phyloP scores from a whole-genome alignment of 2,329 filamentous ascomycete species.

The Epichloe gansuensis region DNA sequence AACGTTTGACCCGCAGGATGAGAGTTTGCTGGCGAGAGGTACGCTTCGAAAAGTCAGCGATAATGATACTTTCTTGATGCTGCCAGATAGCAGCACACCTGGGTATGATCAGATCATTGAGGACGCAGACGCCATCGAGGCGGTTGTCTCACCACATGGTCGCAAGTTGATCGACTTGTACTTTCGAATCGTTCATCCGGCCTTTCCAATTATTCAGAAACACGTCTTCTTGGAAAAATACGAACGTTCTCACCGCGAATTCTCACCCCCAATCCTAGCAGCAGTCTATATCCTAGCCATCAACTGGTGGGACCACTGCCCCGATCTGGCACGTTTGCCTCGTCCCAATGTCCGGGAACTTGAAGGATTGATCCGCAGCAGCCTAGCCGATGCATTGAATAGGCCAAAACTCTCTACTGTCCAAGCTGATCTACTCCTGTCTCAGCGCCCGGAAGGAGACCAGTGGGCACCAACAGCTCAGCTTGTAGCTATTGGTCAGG shows the following conservation, averaged over 20 bases:
- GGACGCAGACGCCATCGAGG: slow-evolving; percentile 61
- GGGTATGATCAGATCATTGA: slow-evolving; percentile 58
- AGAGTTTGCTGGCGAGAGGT: slow-evolving; percentile 58
- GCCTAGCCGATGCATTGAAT: slow-evolving; percentile 64
- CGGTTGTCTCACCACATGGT: slow-evolving; percentile 64
- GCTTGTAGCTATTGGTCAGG: slow-evolving; percentile 73
- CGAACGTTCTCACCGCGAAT: slow-evolving; percentile 56
- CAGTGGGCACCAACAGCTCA: slow-evolving; percentile 80
- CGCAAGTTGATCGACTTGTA: slow-evolving; percentile 66
- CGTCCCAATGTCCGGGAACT: slow-evolving; percentile 62
- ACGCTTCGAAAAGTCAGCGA: slow-evolving; percentile 65
- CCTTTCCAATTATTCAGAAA: slow-evolving; percentile 73
- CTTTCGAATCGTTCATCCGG: slow-evolving; percentile 68
- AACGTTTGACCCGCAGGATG: slow-evolving; percentile 67
- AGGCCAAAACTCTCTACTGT: slow-evolving; percentile 71
- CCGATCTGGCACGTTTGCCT: slow-evolving; percentile 48
- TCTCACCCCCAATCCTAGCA: slow-evolving; percentile 63
- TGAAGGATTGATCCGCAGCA: slow-evolving; percentile 59
- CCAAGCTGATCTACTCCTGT: slow-evolving; percentile 61
- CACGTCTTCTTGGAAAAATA: slow-evolving; percentile 69
- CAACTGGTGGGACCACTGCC: slow-evolving; percentile 74
- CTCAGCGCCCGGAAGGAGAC: slow-evolving; percentile 63
- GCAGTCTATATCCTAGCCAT: slow-evolving; percentile 76
- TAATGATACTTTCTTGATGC: slow-evolving; percentile 65
- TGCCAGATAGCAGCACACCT: slow-evolving; percentile 60